Percentiles rank a stretch among this genome's conserved stretches.
Conservation (phyloP, 73 alveolate species). For the Tetrahymena thermophila region DNA sequence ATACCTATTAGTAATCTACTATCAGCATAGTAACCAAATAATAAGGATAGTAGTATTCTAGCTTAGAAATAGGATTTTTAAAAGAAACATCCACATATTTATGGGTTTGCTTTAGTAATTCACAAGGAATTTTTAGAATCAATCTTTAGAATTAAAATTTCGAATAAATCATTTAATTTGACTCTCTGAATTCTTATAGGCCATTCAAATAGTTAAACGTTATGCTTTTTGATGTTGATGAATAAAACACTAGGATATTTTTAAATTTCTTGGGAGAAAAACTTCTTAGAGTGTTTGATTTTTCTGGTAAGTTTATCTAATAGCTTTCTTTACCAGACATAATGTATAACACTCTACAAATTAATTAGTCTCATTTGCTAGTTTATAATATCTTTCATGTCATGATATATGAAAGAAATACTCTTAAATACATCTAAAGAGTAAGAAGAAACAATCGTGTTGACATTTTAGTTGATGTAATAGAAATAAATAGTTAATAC, state of each 20-base stretch:
- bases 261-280: neutral
- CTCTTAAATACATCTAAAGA: neutral
- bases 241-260: neutral
- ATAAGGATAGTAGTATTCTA: neutral
- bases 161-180: neutral
- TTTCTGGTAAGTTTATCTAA: neutral
- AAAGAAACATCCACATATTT: neutral
- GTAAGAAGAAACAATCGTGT: neutral
- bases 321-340: neutral
- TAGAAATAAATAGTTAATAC: neutral
- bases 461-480: neutral
- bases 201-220: neutral
- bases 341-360: neutral
- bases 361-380: neutral
- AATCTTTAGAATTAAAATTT: neutral
- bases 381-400: neutral
- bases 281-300: neutral
- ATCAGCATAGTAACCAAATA: neutral
- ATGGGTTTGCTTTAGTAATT: neutral
- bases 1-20: neutral
- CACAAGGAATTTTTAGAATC: neutral
- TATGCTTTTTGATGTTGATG: neutral
- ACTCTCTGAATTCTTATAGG: neutral
- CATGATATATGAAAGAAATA: neutral
- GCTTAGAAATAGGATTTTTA: neutral